phyloP scores from a whole-genome alignment of 371 early-diverging fungal species.

The Smittium culicis region DNA sequence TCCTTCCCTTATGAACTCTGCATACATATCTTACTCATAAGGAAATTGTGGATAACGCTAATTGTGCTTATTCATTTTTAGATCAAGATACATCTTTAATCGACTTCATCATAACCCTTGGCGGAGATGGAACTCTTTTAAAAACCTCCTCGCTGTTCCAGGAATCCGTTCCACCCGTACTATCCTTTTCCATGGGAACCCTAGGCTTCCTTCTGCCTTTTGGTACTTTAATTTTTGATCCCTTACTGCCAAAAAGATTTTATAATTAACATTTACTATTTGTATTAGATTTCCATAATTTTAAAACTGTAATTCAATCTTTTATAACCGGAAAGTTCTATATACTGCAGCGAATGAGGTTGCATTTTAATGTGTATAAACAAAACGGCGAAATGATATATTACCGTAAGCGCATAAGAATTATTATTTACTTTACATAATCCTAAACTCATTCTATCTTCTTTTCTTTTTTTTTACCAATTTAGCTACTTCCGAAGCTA shows the following conservation, averaged over 20 bases:
- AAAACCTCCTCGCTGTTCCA: constrained; percentile 75
- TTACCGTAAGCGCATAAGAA: too few species aligned
- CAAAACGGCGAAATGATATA: constrained; percentile 31
- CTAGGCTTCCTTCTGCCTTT: constrained; percentile 82
- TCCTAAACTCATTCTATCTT: too few species aligned
- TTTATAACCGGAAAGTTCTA: constrained; percentile 46
- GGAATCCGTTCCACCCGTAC: constrained; percentile 65
- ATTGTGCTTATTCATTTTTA: neutral
- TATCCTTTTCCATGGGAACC: constrained; percentile 84
- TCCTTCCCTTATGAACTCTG: neutral
- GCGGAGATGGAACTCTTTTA: constrained; percentile 93
- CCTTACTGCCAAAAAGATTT: too few species aligned
- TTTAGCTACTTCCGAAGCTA: constrained; percentile 36
- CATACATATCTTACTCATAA: neutral
- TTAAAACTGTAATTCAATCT: constrained; percentile 16
- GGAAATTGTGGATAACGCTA: neutral
- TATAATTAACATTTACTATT: neutral
- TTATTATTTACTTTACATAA: too few species aligned
- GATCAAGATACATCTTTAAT: constrained; percentile 31
- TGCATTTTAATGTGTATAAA: constrained; percentile 50
- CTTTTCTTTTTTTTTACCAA: too few species aligned
- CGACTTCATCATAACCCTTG: constrained; percentile 83
- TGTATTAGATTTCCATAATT: constrained; percentile 22
- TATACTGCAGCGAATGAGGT: constrained; percentile 55
- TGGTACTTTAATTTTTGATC: constrained; percentile 49